A percentile compares a stretch with the other conserved stretches of the same genome.
Evolutionary conservation across 2,329 filamentous ascomycete genomes (phyloP).

Genomic region (Fusarium keratoplasticum): DNA sequence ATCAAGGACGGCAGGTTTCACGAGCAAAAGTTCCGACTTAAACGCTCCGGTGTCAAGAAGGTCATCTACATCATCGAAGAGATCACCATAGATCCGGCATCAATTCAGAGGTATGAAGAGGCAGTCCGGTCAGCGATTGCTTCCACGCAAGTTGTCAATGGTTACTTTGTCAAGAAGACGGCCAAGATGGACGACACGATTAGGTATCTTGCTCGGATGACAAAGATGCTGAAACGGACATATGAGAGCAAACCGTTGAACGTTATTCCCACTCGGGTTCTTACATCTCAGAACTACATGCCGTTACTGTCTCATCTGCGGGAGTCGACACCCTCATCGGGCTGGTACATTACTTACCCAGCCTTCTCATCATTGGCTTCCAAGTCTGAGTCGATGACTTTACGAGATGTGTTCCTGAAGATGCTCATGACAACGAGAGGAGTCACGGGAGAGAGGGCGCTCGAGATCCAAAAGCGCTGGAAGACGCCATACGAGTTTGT

Average conservation of each 20-base stretch:
- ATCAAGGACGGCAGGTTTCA: conserved; percentile 87
- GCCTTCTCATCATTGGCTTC: conserved; percentile 79
- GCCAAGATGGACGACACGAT: conserved; percentile 82
- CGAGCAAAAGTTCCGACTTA: conserved; percentile 85
- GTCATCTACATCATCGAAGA: conserved; percentile 85
- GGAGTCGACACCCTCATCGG: conserved; percentile 59
- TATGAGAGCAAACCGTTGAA: conserved; percentile 70
- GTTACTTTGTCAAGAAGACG: conserved; percentile 83
- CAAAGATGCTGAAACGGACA: conserved; percentile 71
- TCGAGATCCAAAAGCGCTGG: conserved; percentile 85
- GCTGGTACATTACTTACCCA: conserved; percentile 74
- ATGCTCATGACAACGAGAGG: conserved; percentile 87
- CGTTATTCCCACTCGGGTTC: conserved; percentile 73
- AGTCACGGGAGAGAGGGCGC: conserved; percentile 80
- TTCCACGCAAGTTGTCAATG: conserved; percentile 81
- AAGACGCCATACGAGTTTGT: conserved; percentile 77
- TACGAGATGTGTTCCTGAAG: conserved; percentile 82
- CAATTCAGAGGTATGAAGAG: conserved; percentile 70
- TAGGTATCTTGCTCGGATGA: conserved; percentile 79
- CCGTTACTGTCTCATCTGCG: conserved; percentile 71
- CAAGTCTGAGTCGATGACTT: conserved; percentile 79
- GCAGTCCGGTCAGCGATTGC: conserved; percentile 79
- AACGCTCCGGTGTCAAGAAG: conserved; percentile 78
- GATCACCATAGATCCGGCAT: conserved; percentile 68
- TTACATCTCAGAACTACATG: conserved; percentile 75